Conservation (phyloP, 1,284 basidiomycete genomes). For the Microbotryomycetes sp. region DNA sequence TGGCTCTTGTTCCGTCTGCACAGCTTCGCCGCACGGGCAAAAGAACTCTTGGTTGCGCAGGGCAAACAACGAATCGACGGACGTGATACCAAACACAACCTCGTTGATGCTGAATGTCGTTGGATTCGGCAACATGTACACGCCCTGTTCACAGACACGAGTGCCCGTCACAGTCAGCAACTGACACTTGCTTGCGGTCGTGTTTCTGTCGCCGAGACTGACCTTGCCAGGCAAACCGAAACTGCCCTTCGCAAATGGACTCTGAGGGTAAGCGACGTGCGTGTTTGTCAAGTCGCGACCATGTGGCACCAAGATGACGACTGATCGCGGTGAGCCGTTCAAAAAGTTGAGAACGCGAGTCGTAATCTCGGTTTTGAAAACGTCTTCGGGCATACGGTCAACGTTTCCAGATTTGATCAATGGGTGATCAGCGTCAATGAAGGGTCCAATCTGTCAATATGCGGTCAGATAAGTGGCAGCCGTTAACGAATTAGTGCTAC, state of each 20-base stretch:
- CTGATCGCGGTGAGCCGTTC: conserved; percentile 57
- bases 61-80: conserved; percentile 82
- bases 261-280: conserved; percentile 83
- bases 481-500: conserved; percentile 33
- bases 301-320: conserved; percentile 70
- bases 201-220: no score
- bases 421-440: conserved; percentile 70
- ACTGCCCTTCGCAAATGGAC: conserved; percentile 51
- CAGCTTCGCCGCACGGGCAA: conserved; percentile 60
- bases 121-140: conserved; percentile 79
- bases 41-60: conserved; percentile 75
- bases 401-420: conserved; percentile 63
- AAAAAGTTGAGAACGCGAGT: conserved; percentile 56
- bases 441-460: conserved; percentile 70
- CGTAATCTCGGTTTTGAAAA: conserved; percentile 65
- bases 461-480: conserved; percentile 4
- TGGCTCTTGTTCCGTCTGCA: conserved; percentile 45
- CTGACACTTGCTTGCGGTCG: no score
- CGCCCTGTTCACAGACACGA: conserved; percentile 48
- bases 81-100: conserved; percentile 66
- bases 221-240: conserved; percentile 44
- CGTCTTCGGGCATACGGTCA: conserved; percentile 54
- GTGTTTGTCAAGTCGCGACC: conserved; percentile 69
- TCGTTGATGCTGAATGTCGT: conserved; percentile 76
- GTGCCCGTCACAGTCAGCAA: background rate